These are phyloP conservation scores for Apiotrichum laibachii DNA, from an alignment of 1,284 basidiomycete species.

Conservation along the genomic window DNA sequence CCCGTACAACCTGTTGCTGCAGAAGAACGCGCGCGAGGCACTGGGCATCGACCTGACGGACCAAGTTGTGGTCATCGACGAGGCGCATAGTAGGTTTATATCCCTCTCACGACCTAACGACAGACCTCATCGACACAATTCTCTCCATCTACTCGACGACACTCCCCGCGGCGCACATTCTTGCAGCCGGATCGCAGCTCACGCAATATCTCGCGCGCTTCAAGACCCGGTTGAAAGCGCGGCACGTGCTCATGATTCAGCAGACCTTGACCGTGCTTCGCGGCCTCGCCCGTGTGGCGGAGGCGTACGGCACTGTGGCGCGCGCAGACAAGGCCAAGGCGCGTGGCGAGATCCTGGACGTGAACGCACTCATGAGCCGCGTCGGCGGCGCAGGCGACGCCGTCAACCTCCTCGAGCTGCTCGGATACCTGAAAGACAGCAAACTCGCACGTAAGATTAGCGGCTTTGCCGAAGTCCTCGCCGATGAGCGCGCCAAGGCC, in stretches of 20 bases:
- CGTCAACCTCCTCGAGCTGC: slow-evolving; percentile 76
- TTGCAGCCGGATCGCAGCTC: neutral
- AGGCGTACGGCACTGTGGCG: slow-evolving; percentile 54
- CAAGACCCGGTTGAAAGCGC: slow-evolving; percentile 43
- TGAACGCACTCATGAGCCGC: slow-evolving; percentile 61
- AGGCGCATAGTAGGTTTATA: slow-evolving; percentile 79
- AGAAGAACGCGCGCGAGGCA: slow-evolving; percentile 78
- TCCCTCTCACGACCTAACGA: neutral
- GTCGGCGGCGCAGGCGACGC: slow-evolving; percentile 64
- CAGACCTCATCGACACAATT: slow-evolving; percentile 82
- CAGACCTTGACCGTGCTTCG: slow-evolving; percentile 38
- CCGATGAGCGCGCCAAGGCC: slow-evolving; percentile 25
- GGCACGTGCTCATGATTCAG: slow-evolving; percentile 4
- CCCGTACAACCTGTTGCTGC: slow-evolving; percentile 90
- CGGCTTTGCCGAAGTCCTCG: slow-evolving; percentile 69
- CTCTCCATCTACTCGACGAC: slow-evolving; percentile 77
- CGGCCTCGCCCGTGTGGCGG: slow-evolving; percentile 62
- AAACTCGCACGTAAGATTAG: slow-evolving; percentile 73
- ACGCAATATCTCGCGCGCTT: slow-evolving; percentile 54
- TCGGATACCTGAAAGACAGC: slow-evolving; percentile 76
- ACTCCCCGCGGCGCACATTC: slow-evolving; percentile 53
- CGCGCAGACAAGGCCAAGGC: slow-evolving; percentile 28
- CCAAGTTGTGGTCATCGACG: slow-evolving; percentile 88
- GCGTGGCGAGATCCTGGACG: slow-evolving; percentile 43
- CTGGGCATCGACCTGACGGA: slow-evolving; percentile 77